phyloP scores from a whole-genome alignment of 169 alveolate species.

The Blepharisma undulans region DNA sequence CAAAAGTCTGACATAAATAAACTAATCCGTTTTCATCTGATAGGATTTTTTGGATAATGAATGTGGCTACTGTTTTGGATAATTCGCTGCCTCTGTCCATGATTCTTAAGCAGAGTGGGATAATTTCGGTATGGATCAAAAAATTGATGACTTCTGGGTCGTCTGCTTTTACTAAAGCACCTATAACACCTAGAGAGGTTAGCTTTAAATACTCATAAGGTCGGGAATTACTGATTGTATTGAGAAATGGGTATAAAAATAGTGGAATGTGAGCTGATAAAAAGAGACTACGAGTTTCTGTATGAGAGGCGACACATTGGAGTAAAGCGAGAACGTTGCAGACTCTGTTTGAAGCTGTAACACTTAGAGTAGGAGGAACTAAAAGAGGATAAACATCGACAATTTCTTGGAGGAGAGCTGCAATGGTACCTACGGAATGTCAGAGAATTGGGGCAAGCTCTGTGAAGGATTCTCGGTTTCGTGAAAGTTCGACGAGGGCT shows the following conservation, averaged over 20 bases:
- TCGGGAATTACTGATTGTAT: slow-evolving; percentile 93
- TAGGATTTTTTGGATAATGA: slow-evolving; percentile 97
- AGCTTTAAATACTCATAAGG: slow-evolving; percentile 97
- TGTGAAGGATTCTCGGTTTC: slow-evolving; percentile 89
- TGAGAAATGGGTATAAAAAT: slow-evolving; percentile 97
- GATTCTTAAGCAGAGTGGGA: slow-evolving; percentile 97
- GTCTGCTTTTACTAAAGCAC: slow-evolving; percentile 99
- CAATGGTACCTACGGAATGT: slow-evolving; percentile 97
- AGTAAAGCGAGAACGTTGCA: slow-evolving; percentile 98
- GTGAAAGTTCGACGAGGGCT: slow-evolving; percentile 95
- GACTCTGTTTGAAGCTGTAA: slow-evolving; percentile 94
- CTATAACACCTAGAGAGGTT: slow-evolving; percentile 99
- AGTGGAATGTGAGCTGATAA: slow-evolving; percentile 97
- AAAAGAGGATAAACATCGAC: slow-evolving; percentile 86
- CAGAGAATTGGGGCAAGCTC: slow-evolving; percentile 97
- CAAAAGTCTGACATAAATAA: slow-evolving; percentile 97
- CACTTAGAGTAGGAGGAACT: slow-evolving; percentile 94
- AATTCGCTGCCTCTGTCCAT: slow-evolving; percentile 99
- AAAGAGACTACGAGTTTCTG: slow-evolving; percentile 95
- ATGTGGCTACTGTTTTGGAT: slow-evolving; percentile 97
- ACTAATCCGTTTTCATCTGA: slow-evolving; percentile 95
- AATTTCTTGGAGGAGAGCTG: slow-evolving; percentile 94
- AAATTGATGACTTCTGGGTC: slow-evolving; percentile 96
- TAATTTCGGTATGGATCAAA: slow-evolving; percentile 95
- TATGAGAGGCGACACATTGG: slow-evolving; percentile 98